phyloP scores from a whole-genome alignment of 2,329 filamentous ascomycete genomes.

The Ceratocystis cacaofunesta region DNA sequence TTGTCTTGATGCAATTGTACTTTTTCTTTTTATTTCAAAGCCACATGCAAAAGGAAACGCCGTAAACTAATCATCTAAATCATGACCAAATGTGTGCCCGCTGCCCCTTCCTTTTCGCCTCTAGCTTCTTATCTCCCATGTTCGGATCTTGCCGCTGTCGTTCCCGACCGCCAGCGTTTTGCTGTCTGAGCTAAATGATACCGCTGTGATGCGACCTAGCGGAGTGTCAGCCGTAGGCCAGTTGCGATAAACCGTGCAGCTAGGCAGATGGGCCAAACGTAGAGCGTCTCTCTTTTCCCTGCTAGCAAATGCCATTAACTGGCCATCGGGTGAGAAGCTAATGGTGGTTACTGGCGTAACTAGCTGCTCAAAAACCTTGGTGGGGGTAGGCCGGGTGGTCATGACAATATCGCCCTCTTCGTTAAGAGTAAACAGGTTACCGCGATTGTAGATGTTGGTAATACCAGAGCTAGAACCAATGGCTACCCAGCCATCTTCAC shows the following conservation, averaged over 20 bases:
- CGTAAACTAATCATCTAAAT: conserved; percentile 15
- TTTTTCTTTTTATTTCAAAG: conserved; percentile 5
- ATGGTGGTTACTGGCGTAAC: conserved; percentile 71
- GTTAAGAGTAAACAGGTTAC: conserved; percentile 37
- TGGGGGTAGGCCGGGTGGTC: conserved; percentile 55
- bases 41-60: conserved; percentile 10
- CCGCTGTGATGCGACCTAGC: conserved; percentile 63
- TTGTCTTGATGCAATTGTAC: conserved; percentile 6
- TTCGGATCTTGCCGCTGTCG: conserved; percentile 69
- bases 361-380: conserved; percentile 65
- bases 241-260: conserved; percentile 86
- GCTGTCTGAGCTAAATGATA: conserved; percentile 52
- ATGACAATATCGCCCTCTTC: conserved; percentile 30
- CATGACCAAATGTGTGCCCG: conserved; percentile 11
- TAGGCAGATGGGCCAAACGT: conserved; percentile 75
- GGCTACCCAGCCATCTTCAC: conserved; percentile 77
- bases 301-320: conserved; percentile 75
- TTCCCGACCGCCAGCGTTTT: conserved; percentile 73
- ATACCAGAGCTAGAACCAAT: conserved; percentile 77
- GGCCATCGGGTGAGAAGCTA: conserved; percentile 74
- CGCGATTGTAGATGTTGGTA: conserved; percentile 83
- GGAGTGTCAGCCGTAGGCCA: conserved; percentile 91
- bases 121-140: conserved; percentile 76
- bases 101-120: not conserved
- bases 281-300: conserved; percentile 79